Percentiles rank a stretch among this genome's conserved stretches.
These are phyloP conservation scores for Eucommia ulmoides DNA, from an alignment of 257 asterid species.

Conservation along the genomic window DNA sequence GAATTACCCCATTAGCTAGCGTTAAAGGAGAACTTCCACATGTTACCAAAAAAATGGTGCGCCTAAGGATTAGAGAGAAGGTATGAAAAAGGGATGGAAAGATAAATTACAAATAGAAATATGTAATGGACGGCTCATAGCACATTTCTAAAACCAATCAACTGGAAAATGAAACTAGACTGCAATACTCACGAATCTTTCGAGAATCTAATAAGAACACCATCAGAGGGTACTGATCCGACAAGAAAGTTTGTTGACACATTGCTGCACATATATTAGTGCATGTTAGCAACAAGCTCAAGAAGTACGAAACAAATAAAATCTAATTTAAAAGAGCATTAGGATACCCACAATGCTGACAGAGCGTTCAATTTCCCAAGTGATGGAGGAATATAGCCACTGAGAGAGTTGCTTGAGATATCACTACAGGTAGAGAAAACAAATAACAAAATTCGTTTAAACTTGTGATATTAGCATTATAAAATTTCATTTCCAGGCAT, in stretches of 20 bases:
- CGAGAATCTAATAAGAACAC: slow-evolving; percentile 57
- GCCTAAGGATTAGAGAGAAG: too few species aligned
- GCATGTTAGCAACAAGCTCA: slow-evolving; percentile 11
- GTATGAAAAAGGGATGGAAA: too few species aligned
- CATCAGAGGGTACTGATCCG: slow-evolving; percentile 81
- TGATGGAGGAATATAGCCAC: slow-evolving; percentile 85
- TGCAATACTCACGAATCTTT: slow-evolving; percentile 64
- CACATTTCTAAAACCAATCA: neutral
- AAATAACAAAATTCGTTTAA: too few species aligned
- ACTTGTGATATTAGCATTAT: too few species aligned
- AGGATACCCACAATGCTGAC: slow-evolving; percentile 52
- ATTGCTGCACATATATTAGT: slow-evolving; percentile 50
- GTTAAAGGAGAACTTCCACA: too few species aligned
- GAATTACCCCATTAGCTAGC: too few species aligned
- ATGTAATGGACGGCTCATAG: too few species aligned
- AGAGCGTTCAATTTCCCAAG: slow-evolving; percentile 81
- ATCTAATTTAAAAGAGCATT: slow-evolving; percentile 8
- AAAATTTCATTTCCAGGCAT: too few species aligned
- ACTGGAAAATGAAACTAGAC: slow-evolving; percentile 1
- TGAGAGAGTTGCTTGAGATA: slow-evolving; percentile 91
- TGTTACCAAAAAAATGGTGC: too few species aligned
- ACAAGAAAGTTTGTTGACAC: slow-evolving; percentile 87
- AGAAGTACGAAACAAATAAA: slow-evolving; percentile 10
- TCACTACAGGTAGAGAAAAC: too few species aligned
- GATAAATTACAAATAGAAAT: too few species aligned